phyloP scores from a whole-genome alignment of 2,329 filamentous ascomycete species.

The Metarhizium robertsii region DNA sequence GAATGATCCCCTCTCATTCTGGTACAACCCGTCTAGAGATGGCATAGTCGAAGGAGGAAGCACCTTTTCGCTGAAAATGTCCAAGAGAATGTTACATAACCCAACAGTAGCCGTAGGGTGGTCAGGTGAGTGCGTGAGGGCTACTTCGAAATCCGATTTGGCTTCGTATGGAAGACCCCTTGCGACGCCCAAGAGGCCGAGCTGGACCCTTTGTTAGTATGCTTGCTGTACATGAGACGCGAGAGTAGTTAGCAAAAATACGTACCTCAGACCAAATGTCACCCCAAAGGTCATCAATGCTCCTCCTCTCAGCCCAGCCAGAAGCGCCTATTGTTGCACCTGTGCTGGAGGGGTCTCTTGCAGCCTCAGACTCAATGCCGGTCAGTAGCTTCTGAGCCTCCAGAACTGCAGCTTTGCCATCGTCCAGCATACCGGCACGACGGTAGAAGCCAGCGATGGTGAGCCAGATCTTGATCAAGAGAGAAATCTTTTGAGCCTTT shows the following conservation, averaged over 20 bases:
- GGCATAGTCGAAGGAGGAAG: constrained; percentile 48
- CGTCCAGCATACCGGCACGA: constrained; percentile 68
- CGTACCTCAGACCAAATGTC: constrained; percentile 73
- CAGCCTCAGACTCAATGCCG: constrained; percentile 57
- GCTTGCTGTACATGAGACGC: background rate
- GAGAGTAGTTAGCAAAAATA: background rate
- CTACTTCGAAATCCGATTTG: constrained; percentile 70
- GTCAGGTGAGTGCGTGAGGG: constrained; percentile 68
- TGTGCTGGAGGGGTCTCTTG: constrained; percentile 52
- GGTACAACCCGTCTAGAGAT: constrained; percentile 18
- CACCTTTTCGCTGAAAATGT: constrained; percentile 66
- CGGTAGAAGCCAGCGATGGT: constrained; percentile 84
- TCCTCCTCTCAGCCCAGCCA: constrained; percentile 73
- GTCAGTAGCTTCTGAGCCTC: constrained; percentile 75
- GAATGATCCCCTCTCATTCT: background rate
- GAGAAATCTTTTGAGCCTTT: constrained; percentile 37
- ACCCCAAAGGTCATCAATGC: constrained; percentile 73
- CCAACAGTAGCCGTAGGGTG: constrained; percentile 74
- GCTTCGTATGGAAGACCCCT: constrained; percentile 58
- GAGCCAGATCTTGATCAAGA: constrained; percentile 76
- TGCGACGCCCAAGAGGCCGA: constrained; percentile 57
- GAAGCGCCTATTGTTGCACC: constrained; percentile 48
- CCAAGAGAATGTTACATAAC: constrained; percentile 75
- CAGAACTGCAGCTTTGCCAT: constrained; percentile 67
- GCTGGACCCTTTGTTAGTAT: constrained; percentile 32